These are phyloP conservation scores for Diaporthe citrichinensis DNA, from an alignment of 2,329 filamentous ascomycete species.

Conservation along the genomic window DNA sequence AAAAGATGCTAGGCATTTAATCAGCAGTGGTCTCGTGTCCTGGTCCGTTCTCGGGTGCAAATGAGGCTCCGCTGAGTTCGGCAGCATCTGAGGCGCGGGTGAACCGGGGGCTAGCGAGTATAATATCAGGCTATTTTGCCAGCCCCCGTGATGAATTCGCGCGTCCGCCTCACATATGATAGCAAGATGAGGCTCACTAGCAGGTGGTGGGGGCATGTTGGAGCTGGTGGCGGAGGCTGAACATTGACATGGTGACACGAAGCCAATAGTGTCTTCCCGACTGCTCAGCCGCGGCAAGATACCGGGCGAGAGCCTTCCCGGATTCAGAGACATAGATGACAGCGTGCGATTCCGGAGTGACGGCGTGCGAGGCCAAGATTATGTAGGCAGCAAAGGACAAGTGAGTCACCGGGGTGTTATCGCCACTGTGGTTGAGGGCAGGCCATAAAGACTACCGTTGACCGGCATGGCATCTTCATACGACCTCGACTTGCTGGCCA, in stretches of 20 bases:
- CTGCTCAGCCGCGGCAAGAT: background rate
- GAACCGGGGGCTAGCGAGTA: background rate
- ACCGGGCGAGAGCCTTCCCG: background rate
- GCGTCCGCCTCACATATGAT: background rate
- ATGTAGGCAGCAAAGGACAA: background rate
- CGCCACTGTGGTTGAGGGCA: background rate
- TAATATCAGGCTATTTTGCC: background rate
- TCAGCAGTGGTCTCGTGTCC: background rate
- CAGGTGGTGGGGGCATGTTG: background rate
- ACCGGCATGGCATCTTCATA: background rate
- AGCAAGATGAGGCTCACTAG: background rate
- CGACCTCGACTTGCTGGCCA: background rate
- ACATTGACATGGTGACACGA: background rate
- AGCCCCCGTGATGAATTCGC: background rate
- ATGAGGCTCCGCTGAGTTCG: background rate
- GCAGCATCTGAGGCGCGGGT: background rate
- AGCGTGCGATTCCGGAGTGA: background rate
- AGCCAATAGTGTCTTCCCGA: background rate
- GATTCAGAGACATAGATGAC: background rate
- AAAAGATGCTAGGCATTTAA: background rate
- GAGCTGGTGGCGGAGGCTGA: background rate
- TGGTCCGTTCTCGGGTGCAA: background rate
- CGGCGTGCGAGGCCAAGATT: background rate
- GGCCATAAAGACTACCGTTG: background rate
- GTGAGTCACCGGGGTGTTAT: background rate